Percentiles rank a stretch among this genome's conserved stretches.
Conservation (phyloP, 2,329 filamentous ascomycete genomes). For the Cladophialophora psammophila region DNA sequence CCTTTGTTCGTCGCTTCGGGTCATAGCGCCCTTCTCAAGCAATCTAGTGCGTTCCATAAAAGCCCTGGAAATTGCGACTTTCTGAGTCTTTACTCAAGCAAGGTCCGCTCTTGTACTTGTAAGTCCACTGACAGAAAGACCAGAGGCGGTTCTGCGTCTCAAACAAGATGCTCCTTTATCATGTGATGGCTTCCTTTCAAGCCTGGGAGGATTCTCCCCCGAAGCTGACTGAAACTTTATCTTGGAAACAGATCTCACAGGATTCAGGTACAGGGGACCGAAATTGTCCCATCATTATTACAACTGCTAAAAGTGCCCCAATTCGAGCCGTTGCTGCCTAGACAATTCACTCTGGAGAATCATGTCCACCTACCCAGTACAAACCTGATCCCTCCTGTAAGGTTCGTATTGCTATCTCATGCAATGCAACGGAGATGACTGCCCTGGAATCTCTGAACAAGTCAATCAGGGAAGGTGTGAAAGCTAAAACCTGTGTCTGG, state of each 20-base stretch:
- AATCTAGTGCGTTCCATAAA: constrained; percentile 22
- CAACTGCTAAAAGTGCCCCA: constrained; percentile 2
- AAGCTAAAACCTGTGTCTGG: not conserved
- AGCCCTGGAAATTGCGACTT: constrained; percentile 18
- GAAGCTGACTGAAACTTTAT: constrained; percentile 1
- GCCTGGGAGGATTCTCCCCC: constrained; percentile 1
- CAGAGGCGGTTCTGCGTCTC: not conserved
- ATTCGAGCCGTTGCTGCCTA: not conserved
- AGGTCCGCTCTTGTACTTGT: not conserved
- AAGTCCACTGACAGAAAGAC: constrained; percentile 3
- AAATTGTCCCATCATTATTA: not conserved
- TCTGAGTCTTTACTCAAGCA: not conserved
- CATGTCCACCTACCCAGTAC: not conserved
- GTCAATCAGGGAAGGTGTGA: not conserved
- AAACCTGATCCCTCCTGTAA: not conserved
- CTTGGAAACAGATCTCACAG: constrained; percentile 5
- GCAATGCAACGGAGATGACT: not conserved
- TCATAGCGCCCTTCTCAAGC: constrained; percentile 14
- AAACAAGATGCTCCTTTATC: not conserved
- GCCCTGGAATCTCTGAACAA: not conserved
- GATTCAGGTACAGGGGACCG: constrained; percentile 3
- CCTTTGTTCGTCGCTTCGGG: constrained; percentile 6
- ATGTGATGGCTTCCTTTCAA: constrained; percentile 2
- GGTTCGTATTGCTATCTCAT: not conserved
- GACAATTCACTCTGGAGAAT: not conserved